A percentile compares a stretch with the other conserved stretches of the same genome.
phyloP scores from a whole-genome alignment of 148 eudicot species.

The Linanthus parryae region DNA sequence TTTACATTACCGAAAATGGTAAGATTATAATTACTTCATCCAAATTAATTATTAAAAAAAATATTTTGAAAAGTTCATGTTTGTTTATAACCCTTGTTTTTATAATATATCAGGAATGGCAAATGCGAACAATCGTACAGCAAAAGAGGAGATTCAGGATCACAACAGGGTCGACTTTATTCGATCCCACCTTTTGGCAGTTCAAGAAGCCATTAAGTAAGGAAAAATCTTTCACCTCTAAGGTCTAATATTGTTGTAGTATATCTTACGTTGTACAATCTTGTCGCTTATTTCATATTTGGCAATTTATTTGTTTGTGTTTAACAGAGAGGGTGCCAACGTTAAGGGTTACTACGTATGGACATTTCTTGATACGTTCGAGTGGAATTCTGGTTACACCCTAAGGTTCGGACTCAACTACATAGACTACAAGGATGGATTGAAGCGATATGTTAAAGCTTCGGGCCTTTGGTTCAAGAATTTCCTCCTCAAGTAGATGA shows the following conservation, averaged over 20 bases:
- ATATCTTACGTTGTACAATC: too few relatives aligned
- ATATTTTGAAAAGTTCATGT: background rate
- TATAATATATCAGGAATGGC: slow-evolving; percentile 23
- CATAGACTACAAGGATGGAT: background rate
- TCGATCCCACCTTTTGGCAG: slow-evolving; percentile 10
- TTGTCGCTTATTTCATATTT: too few relatives aligned
- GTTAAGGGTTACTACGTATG: background rate
- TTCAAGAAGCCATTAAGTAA: slow-evolving; percentile 18
- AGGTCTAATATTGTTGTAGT: too few relatives aligned
- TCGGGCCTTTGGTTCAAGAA: slow-evolving; percentile 4
- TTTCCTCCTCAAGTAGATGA: too few relatives aligned
- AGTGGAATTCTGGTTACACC: slow-evolving; percentile 5
- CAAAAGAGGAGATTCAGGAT: slow-evolving; percentile 10
- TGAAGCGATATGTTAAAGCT: background rate
- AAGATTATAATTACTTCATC: background rate
- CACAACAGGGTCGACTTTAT: slow-evolving; percentile 12
- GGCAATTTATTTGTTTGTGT: background rate
- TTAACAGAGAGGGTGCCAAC: background rate
- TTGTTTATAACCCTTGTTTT: background rate
- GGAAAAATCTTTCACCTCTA: background rate
- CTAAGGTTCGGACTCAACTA: background rate
- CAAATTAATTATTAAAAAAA: background rate
- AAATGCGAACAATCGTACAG: slow-evolving; percentile 12
- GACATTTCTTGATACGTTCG: slow-evolving; percentile 1
- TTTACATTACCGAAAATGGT: slow-evolving; percentile 12